phyloP scores from a whole-genome alignment of 23 red algal species.

The Agarophyton chilense region DNA sequence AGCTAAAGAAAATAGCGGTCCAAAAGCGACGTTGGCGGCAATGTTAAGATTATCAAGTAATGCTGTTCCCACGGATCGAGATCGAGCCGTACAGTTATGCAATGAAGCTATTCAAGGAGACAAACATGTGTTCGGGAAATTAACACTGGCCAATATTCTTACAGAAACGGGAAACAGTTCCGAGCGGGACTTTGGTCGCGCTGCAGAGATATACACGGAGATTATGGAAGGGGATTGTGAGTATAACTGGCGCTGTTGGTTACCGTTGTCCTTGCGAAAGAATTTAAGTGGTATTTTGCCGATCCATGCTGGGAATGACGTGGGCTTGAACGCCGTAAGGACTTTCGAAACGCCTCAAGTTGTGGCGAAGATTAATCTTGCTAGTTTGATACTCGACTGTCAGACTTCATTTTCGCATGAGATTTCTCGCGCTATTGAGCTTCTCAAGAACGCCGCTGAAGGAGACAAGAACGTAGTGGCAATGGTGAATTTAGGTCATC shows the following conservation, averaged over 20 bases:
- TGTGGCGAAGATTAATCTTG: not conserved
- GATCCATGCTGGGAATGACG: not conserved
- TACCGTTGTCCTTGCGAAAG: not conserved
- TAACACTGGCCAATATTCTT: not conserved
- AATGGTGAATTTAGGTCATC: slow-evolving; percentile 20
- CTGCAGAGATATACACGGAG: not conserved
- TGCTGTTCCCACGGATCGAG: not conserved
- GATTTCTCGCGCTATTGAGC: not conserved
- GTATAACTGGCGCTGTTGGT: slow-evolving; percentile 5
- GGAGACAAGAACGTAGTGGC: not conserved
- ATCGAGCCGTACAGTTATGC: not conserved
- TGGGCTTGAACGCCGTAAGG: not conserved
- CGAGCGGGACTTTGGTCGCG: not conserved
- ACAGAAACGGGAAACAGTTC: not conserved
- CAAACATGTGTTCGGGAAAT: not conserved
- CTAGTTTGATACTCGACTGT: not conserved
- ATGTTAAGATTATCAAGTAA: not conserved
- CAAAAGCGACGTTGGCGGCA: not conserved
- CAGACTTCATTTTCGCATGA: not conserved
- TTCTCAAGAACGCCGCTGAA: not conserved
- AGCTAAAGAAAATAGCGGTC: not conserved
- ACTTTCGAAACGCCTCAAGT: not conserved
- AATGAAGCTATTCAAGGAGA: not conserved
- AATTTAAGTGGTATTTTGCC: not conserved
- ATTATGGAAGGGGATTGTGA: not conserved